Percentiles rank a stretch among this genome's conserved stretches.
phyloP scores from a whole-genome alignment of 2,329 filamentous ascomycete species.

The Leptographium lundbergii region DNA sequence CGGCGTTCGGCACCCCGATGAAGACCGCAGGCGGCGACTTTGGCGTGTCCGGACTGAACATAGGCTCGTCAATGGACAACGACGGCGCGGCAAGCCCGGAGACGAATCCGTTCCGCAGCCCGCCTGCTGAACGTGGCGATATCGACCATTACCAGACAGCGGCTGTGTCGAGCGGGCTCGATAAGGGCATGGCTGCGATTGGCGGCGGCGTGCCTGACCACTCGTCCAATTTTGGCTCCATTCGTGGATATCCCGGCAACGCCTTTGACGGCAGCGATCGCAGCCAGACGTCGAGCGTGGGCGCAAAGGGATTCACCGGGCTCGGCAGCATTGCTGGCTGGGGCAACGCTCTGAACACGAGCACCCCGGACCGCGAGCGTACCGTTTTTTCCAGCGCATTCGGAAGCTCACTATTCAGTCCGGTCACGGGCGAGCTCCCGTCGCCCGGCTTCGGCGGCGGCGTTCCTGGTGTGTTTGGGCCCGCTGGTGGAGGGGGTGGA shows the following conservation, averaged over 20 bases:
- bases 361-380: conserved; percentile 56
- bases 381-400: conserved; percentile 46
- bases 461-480: conserved; percentile 17
- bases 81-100: conserved; percentile 77
- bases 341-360: conserved; percentile 43
- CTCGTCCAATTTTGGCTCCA: conserved; percentile 37
- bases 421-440: conserved; percentile 59
- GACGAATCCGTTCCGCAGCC: conserved; percentile 93
- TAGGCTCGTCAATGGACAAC: conserved; percentile 44
- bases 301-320: conserved; percentile 58
- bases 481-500: conserved; percentile 34
- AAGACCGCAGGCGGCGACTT: conserved; percentile 46
- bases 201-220: conserved; percentile 26
- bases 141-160: conserved; percentile 25
- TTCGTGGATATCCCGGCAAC: conserved; percentile 34
- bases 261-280: conserved; percentile 66
- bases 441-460: conserved; percentile 57
- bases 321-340: conserved; percentile 52
- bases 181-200: conserved; percentile 22
- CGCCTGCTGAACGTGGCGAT: conserved; percentile 55
- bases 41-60: conserved; percentile 48
- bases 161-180: background rate
- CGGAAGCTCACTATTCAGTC: conserved; percentile 68
- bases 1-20: conserved; percentile 37
- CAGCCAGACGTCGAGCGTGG: conserved; percentile 83